Percentiles rank a stretch among this genome's conserved stretches.
Evolutionary conservation across 805 yeast genomes (phyloP).

Genomic region (Saccharomycopsis fodiens): DNA sequence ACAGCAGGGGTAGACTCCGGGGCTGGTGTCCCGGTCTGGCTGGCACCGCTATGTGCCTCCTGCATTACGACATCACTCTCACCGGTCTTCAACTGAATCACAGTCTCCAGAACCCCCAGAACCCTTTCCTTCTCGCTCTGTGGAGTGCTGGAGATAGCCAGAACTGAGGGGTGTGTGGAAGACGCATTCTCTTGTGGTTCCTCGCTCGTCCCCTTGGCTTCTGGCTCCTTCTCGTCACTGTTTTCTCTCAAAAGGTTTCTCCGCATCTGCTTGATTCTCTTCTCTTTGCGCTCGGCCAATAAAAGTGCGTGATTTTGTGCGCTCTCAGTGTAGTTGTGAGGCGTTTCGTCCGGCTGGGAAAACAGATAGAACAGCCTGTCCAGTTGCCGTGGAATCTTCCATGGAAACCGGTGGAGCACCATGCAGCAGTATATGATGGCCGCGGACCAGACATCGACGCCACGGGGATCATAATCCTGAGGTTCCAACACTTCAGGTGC

Average conservation of each 20-base stretch:
- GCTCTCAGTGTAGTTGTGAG: constrained; percentile 67
- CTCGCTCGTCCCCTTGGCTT: not conserved
- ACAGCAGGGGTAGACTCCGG: not conserved
- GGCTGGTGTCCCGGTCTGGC: not conserved
- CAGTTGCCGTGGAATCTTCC: constrained; percentile 69
- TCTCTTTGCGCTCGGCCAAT: constrained; percentile 47
- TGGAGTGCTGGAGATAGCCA: too few species aligned
- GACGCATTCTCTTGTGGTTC: constrained; percentile 16
- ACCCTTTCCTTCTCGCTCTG: too few species aligned
- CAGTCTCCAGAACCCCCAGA: not conserved
- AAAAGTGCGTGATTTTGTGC: constrained; percentile 66
- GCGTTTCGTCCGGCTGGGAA: constrained; percentile 60
- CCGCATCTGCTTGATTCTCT: not conserved
- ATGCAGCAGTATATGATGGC: constrained; percentile 83
- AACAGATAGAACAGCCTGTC: constrained; percentile 68
- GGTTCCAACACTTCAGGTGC: constrained; percentile 70
- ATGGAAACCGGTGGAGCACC: constrained; percentile 78
- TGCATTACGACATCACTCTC: not conserved
- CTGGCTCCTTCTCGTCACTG: not conserved
- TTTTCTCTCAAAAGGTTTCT: not conserved
- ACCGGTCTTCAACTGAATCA: not conserved
- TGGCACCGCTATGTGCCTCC: constrained; percentile 15
- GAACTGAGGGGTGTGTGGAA: too few species aligned
- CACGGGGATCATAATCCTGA: constrained; percentile 63
- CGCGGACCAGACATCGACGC: constrained; percentile 78